phyloP scores from a whole-genome alignment of 495 filamentous ascomycete species.

The Aspergillus coremiiformis region DNA sequence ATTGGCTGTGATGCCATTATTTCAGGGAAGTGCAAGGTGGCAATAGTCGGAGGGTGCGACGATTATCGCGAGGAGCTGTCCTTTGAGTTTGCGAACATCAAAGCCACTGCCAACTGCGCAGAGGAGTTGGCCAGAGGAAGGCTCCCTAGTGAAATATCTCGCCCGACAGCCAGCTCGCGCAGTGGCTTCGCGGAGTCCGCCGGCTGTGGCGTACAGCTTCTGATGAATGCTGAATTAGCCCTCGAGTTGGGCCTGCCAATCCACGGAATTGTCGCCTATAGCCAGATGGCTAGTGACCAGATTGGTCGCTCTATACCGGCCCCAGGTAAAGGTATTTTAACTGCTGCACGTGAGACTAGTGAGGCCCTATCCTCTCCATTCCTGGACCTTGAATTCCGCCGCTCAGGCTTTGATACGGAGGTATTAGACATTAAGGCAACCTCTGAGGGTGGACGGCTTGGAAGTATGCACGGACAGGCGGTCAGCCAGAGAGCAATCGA shows the following conservation, averaged over 20 bases:
- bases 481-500: not conserved
- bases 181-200: slow-evolving; percentile 99
- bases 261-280: slow-evolving; percentile 87
- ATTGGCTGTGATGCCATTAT: slow-evolving; percentile 96
- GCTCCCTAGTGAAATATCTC: slow-evolving; percentile 92
- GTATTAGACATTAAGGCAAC: slow-evolving; percentile 41
- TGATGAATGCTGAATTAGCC: slow-evolving; percentile 91
- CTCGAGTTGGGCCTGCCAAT: slow-evolving; percentile 98
- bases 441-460: not conserved
- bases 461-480: not conserved
- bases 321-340: slow-evolving; percentile 91
- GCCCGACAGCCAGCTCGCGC: slow-evolving; percentile 89
- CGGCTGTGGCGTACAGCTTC: slow-evolving; percentile 92
- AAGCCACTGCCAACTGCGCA: slow-evolving; percentile 91
- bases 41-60: slow-evolving; percentile 96
- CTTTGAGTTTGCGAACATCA: slow-evolving; percentile 99
- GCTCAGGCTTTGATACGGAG: slow-evolving; percentile 74
- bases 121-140: slow-evolving; percentile 92
- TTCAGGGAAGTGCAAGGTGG: slow-evolving; percentile 90
- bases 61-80: slow-evolving; percentile 98
- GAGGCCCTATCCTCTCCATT: slow-evolving; percentile 77
- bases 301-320: slow-evolving; percentile 95
- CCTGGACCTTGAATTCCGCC: slow-evolving; percentile 88
- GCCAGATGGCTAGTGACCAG: slow-evolving; percentile 95
- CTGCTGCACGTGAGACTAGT: slow-evolving; percentile 73